A percentile compares a stretch with the other conserved stretches of the same genome.
phyloP scores from a whole-genome alignment of 2,329 filamentous ascomycete species.

The Fusarium lateritium region DNA sequence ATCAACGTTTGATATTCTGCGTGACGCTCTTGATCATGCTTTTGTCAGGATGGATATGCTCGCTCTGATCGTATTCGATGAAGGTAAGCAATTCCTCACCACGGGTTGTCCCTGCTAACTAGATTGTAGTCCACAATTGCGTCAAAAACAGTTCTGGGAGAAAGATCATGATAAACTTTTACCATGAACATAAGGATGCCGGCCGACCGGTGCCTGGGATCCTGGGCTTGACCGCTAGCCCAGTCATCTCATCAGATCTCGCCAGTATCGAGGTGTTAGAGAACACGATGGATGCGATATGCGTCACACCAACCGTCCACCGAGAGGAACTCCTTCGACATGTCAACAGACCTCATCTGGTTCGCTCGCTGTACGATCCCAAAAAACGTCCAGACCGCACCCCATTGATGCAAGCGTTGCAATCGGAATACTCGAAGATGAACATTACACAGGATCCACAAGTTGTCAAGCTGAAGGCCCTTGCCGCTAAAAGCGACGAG shows the following conservation, averaged over 20 bases:
- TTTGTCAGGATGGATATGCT: conserved; percentile 78
- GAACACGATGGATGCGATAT: conserved; percentile 76
- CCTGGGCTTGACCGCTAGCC: conserved; percentile 86
- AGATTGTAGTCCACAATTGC: conserved; percentile 78
- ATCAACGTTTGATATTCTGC: conserved; percentile 81
- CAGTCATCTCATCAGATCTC: conserved; percentile 73
- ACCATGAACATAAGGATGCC: conserved; percentile 64
- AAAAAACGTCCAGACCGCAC: conserved; percentile 42
- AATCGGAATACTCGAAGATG: conserved; percentile 58
- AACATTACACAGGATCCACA: conserved; percentile 74
- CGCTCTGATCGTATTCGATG: conserved; percentile 84
- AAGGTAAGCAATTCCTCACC: conserved; percentile 68
- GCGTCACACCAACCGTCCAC: conserved; percentile 77
- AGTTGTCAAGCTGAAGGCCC: conserved; percentile 62
- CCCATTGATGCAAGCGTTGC: conserved; percentile 61
- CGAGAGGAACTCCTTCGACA: conserved; percentile 77
- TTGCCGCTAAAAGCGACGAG: conserved; percentile 57
- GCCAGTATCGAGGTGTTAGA: conserved; percentile 75
- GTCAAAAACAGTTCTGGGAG: conserved; percentile 74
- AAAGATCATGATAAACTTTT: conserved; percentile 81
- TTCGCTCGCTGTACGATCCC: conserved; percentile 52
- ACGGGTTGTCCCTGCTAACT: conserved; percentile 13
- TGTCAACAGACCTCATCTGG: conserved; percentile 76
- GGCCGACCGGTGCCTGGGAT: conserved; percentile 72
- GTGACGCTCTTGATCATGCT: conserved; percentile 80